phyloP scores from a whole-genome alignment of 805 yeast genomes.

The Suhomyces sp. region DNA sequence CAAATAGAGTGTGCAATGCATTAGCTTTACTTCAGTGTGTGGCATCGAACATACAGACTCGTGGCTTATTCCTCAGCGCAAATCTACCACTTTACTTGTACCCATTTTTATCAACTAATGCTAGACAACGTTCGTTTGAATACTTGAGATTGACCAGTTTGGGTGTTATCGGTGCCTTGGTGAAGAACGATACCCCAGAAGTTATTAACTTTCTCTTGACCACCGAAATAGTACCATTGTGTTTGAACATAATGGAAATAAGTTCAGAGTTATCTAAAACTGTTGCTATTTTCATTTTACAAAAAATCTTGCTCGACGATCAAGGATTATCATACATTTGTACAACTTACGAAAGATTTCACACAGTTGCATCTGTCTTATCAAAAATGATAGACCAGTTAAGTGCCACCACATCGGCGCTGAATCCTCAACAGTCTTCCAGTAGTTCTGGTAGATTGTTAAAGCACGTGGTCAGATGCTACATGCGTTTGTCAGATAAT shows the following conservation, averaged over 20 bases:
- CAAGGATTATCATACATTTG: constrained; percentile 89
- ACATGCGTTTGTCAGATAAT: constrained; percentile 85
- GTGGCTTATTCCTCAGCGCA: constrained; percentile 79
- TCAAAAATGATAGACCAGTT: constrained; percentile 87
- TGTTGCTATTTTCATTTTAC: constrained; percentile 94
- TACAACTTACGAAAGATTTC: constrained; percentile 91
- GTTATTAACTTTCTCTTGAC: constrained; percentile 87
- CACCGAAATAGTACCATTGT: constrained; percentile 95
- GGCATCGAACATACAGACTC: constrained; percentile 90
- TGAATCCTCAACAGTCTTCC: constrained; percentile 29
- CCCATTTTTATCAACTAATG: constrained; percentile 89
- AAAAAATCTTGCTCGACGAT: constrained; percentile 88
- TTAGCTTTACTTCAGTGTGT: constrained; percentile 93
- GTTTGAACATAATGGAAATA: constrained; percentile 91
- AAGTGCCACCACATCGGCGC: constrained; percentile 48
- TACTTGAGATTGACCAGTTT: constrained; percentile 87
- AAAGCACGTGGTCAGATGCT: constrained; percentile 93
- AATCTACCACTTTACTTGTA: constrained; percentile 89
- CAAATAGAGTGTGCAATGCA: constrained; percentile 94
- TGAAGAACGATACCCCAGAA: constrained; percentile 92
- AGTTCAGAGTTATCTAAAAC: constrained; percentile 93
- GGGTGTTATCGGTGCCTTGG: constrained; percentile 96
- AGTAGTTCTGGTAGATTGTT: constrained; percentile 72
- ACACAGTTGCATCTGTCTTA: constrained; percentile 87
- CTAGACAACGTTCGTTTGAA: constrained; percentile 90